phyloP scores from a whole-genome alignment of 2,329 filamentous ascomycete genomes.

The Dendrostoma leiphaemia region DNA sequence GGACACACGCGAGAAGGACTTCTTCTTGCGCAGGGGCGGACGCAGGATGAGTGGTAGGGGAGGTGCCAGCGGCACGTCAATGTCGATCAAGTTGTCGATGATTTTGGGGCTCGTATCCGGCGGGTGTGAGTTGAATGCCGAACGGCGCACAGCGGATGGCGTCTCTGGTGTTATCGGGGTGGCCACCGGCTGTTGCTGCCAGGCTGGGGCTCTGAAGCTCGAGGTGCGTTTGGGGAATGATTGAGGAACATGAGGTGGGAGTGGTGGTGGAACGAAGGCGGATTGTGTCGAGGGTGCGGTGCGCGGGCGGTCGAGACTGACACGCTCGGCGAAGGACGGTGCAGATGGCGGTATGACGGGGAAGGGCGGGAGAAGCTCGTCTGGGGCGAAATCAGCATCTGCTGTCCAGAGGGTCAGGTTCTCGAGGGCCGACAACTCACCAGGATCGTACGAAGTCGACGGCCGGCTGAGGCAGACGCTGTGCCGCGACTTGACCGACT shows the following conservation, averaged over 20 bases:
- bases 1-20: slow-evolving; percentile 62
- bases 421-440: slow-evolving; percentile 23
- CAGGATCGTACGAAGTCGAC: slow-evolving; percentile 45
- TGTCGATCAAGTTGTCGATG: slow-evolving; percentile 22
- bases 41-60: slow-evolving; percentile 58
- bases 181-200: slow-evolving; percentile 17
- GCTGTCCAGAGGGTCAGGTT: background rate
- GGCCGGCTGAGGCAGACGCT: slow-evolving; percentile 54
- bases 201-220: slow-evolving; percentile 24
- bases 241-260: slow-evolving; percentile 21
- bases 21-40: slow-evolving; percentile 64
- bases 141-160: slow-evolving; percentile 29
- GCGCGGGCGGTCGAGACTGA: slow-evolving; percentile 44
- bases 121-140: slow-evolving; percentile 27
- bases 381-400: slow-evolving; percentile 25
- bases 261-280: slow-evolving; percentile 18
- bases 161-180: slow-evolving; percentile 1
- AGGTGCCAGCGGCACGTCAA: slow-evolving; percentile 46
- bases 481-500: slow-evolving; percentile 58
- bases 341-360: slow-evolving; percentile 56
- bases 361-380: slow-evolving; percentile 53
- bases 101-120: slow-evolving; percentile 9
- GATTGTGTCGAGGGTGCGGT: slow-evolving; percentile 28
- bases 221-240: slow-evolving; percentile 7
- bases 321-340: slow-evolving; percentile 56